Base-by-base conservation (phyloP, 2,329 filamentous ascomycete species). In the Trichophyton mentagrophytes region DNA sequence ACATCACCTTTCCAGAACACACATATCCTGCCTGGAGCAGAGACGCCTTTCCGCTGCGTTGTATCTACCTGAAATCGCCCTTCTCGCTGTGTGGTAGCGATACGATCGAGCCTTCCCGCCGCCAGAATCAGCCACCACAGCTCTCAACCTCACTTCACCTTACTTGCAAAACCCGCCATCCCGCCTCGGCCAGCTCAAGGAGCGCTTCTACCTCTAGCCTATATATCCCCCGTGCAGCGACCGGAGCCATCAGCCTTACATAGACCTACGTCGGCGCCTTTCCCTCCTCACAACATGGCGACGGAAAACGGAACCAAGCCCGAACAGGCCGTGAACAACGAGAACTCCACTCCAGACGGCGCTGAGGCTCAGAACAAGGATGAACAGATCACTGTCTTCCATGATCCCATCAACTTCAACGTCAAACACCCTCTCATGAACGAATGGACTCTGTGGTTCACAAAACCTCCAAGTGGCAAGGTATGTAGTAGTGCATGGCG, bases 391-490 rank as follows among this genome's bases (percentile, higher is more conserved):
- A 99, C 93, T 55, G 92, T 99, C 68, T 99, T 99, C 80, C 91
- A 99, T 74, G 90, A 97, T 78, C 88, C 93, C 69, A 88, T 96
- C 67, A 96, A 99, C 82, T 99, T 99, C 84, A 99, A 95, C 70
- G 93, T 99, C 76, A 99, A 97, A 83, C 93, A 99, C 76, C 92
- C 91, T 67, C 83, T 99, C 64, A 91, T 95, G 83, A 88, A 96
- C 81, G 88, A 89, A 73, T 99, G 93, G 93, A 97, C 93, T 62
- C 81, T 99, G 61, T 99, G 95, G 95, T 99, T 97, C 81, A 97
- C 92, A 70, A 97, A 97, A 83, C 92, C 93, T 60, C 88, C 92
- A 49, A 95, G 86, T 73, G 91, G 90, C 79, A 96, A 95, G 87
- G 90, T 93, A 76, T 63, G 79, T 22, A 15, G 20, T 57, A n/a